Evolutionary conservation across 225 moss, liverwort and hornwort genomes (phyloP), one percentile per base, ranked within the genome.

Genomic region (Neckera pumila): DNA sequence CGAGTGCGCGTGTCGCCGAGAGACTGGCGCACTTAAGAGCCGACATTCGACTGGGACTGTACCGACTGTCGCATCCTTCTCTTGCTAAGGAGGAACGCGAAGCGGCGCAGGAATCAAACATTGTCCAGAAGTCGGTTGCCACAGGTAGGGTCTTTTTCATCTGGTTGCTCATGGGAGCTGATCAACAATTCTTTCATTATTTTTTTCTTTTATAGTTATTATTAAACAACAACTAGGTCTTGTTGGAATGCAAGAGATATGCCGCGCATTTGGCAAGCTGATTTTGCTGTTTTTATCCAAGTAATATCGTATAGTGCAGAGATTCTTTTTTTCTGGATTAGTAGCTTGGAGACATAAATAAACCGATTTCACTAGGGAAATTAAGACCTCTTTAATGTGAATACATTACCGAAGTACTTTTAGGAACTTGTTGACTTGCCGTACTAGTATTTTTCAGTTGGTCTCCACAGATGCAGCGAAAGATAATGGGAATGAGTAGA

Each of bases 121-220:
- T 93, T 61, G 93, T 89, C 38, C 90, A 88, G 86, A 92, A 93
- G 81, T 93, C 93, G 72, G 93, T 89, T 61, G 93, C 93, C 56
- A 93, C 90, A 84, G 93, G 92, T 93, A 88, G 47, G 66, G 69
- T 57, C 21, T 42, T 85, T 69, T 38, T 26, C 6, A 60, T 51
- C 42, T 84, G 59, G 53, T 45, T 76, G 66, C 83, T 79, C 67
- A 38, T 63, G 63, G 31, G 57, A 72, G 79, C 27, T 72, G 79
- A 67, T 66, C 14, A n/a, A 15, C n/a, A 30, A 38, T 67, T 59
- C 26, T n/a, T n/a, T n/a, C n/a, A n/a, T n/a, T n/a, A n/a, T n/a
- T n/a, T n/a, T n/a, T n/a, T n/a, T n/a, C n/a, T n/a, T n/a, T n/a
- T n/a, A n/a, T n/a, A n/a, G n/a, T n/a, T n/a, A n/a, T n/a, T n/a